Conservation (phyloP, 768 basidiomycete genomes). For the Asterophora lycoperdoides region DNA sequence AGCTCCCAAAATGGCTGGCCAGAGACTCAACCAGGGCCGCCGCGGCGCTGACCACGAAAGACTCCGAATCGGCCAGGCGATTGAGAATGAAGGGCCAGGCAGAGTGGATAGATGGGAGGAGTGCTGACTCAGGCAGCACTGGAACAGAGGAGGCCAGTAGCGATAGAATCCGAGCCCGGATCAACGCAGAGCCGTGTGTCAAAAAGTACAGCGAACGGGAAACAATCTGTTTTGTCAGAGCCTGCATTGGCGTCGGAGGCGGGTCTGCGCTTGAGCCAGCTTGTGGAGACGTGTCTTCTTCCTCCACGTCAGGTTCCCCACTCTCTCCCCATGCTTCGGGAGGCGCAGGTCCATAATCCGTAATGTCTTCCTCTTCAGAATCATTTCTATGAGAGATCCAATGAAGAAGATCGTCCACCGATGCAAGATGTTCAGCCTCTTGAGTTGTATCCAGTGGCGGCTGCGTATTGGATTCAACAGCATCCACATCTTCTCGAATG, state of each 20-base stretch:
- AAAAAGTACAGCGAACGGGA: conserved; percentile 85
- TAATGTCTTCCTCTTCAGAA: conserved; percentile 26
- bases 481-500: conserved; percentile 53
- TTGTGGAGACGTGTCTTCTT: conserved; percentile 20
- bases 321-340: conserved; percentile 50
- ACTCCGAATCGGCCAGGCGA: conserved; percentile 66
- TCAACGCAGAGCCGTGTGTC: conserved; percentile 81
- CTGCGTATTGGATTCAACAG: conserved; percentile 15
- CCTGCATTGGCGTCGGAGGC: conserved; percentile 65
- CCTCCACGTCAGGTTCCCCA: conserved; percentile 16
- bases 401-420: conserved; percentile 50
- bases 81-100: conserved; percentile 96
- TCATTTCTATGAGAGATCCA: conserved; percentile 60
- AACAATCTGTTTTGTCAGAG: conserved; percentile 80
- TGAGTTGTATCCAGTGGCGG: conserved; percentile 3
- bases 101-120: conserved; percentile 81
- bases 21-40: conserved; percentile 71
- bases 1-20: conserved; percentile 67
- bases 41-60: conserved; percentile 77
- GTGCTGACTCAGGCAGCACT: conserved; percentile 64
- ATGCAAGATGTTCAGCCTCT: conserved; percentile 1
- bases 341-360: conserved; percentile 59
- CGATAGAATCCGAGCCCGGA: conserved; percentile 78
- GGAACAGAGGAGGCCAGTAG: conserved; percentile 73
- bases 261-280: conserved; percentile 41